A percentile compares a stretch with the other conserved stretches of the same genome.
These are phyloP conservation scores for Chaetomium tenue DNA, from an alignment of 495 filamentous ascomycete genomes.

Conservation along the genomic window DNA sequence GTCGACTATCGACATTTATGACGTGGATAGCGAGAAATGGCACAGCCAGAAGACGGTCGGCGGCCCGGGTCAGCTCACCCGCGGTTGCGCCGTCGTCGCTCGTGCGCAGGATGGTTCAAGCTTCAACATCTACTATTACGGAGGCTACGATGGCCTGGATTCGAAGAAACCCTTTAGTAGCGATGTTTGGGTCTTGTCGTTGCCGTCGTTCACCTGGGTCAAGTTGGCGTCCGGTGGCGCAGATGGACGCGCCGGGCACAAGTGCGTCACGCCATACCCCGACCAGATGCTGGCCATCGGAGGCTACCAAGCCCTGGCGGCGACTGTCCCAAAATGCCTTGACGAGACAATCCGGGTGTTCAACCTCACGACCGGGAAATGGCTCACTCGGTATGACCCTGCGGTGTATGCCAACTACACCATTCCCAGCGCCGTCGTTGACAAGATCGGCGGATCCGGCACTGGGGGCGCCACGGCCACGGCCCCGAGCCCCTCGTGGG, in stretches of 20 bases:
- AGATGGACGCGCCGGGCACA: conserved; percentile 59
- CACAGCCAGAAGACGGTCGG: conserved; percentile 62
- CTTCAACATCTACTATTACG: conserved; percentile 75
- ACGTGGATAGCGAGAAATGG: conserved; percentile 57
- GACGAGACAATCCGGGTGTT: conserved; percentile 58
- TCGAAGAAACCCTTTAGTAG: conserved; percentile 47
- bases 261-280: conserved; percentile 65
- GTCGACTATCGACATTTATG: conserved; percentile 65
- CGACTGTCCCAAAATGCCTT: conserved; percentile 44
- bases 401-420: conserved; percentile 55
- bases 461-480: conserved; percentile 61
- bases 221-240: conserved; percentile 51
- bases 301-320: conserved; percentile 41
- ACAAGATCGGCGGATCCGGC: conserved; percentile 59
- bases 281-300: conserved; percentile 75
- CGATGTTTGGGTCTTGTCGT: conserved; percentile 70
- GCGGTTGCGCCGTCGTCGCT: conserved; percentile 66
- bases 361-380: conserved; percentile 59
- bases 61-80: conserved; percentile 57
- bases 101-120: conserved; percentile 59
- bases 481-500: conserved; percentile 44
- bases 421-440: conserved; percentile 57
- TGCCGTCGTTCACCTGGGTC: conserved; percentile 77
- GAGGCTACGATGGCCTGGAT: conserved; percentile 59
- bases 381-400: conserved; percentile 63